Evolutionary conservation across 192 early-diverging fungal species (phyloP), one percentile per base, ranked within the genome.

Genomic region (Obelidium mucronatum): DNA sequence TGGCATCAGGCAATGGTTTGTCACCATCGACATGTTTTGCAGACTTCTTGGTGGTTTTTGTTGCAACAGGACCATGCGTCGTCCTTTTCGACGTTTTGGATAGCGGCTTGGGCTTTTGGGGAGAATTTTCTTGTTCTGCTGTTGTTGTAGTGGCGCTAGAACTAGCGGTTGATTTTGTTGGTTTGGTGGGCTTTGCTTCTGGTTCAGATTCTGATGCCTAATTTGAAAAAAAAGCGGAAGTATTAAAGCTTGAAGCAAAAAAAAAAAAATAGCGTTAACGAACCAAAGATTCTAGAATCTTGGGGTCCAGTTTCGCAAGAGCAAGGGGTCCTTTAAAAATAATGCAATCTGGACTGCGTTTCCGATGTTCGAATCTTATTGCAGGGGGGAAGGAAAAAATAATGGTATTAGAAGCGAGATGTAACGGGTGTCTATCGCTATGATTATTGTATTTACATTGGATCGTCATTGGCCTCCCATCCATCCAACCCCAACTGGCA

Each of bases 401-500:
- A n/a, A n/a, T n/a, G n/a, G n/a, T 2, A 1, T 17, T 34, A n/a
- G 37, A 44, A 11, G 33, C 1, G n/a, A n/a, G n/a, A n/a, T n/a
- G n/a, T n/a, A n/a, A n/a, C n/a, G n/a, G n/a, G n/a, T n/a, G n/a
- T n/a, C n/a, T n/a, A n/a, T n/a, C n/a, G n/a, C n/a, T n/a, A n/a
- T 1, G 71, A 19, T 22, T 31, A 60, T 30, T 13, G 33, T 19
- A 60, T 61, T 0, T 48, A 75, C 73, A 67, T n/a, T 34, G 74
- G 74, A 39, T 76, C 64, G 51, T 76, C 74, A 33, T 42, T 24
- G 13, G 51, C 6, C 37, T 76, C 74, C 74, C 74, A 76, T 26
- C 74, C 62, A 2, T 62, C 74, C 24, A 76, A 52, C 33, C 74
- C 74, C 5, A 76, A 39, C 22, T 67, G 44, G 26, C 74, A 76